These are phyloP conservation scores for Parachlorella kessleri DNA, from an alignment of 139 green algal species.

Conservation along the genomic window DNA sequence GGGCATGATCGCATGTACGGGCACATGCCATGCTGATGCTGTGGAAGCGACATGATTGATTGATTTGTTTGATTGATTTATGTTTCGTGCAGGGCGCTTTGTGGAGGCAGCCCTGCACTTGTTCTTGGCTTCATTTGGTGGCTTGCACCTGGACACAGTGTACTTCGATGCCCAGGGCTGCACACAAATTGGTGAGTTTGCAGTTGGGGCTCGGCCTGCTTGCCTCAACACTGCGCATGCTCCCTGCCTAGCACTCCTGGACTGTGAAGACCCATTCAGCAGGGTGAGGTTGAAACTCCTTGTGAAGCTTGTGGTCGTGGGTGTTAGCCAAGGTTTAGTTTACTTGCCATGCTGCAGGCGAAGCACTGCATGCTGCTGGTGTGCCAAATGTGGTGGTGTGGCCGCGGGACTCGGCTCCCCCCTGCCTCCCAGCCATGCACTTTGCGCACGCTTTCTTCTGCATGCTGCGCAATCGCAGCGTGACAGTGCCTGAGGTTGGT, in stretches of 20 bases:
- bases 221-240: too few species aligned
- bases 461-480: conserved; percentile 40
- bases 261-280: too few species aligned
- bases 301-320: too few species aligned
- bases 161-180: conserved; percentile 46
- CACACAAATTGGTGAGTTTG: conserved; percentile 36
- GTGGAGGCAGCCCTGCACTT: background rate
- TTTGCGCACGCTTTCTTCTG: conserved; percentile 74
- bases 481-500: conserved; percentile 56
- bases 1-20: too few species aligned
- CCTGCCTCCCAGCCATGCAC: conserved; percentile 53
- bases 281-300: too few species aligned
- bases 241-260: too few species aligned
- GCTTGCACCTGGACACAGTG: conserved; percentile 29
- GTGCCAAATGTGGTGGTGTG: conserved; percentile 58
- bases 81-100: background rate
- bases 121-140: conserved; percentile 9
- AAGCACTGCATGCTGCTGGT: conserved; percentile 2
- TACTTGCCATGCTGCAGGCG: conserved; percentile 11
- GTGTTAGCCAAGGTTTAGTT: too few species aligned
- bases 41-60: too few species aligned
- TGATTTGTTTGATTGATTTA: too few species aligned
- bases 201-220: too few species aligned
- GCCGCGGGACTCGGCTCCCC: conserved; percentile 32
- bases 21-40: too few species aligned